Evolutionary conservation across 2,329 filamentous ascomycete species (phyloP), one percentile per base, ranked within the genome.

Genomic region (Aulographum hederae): DNA sequence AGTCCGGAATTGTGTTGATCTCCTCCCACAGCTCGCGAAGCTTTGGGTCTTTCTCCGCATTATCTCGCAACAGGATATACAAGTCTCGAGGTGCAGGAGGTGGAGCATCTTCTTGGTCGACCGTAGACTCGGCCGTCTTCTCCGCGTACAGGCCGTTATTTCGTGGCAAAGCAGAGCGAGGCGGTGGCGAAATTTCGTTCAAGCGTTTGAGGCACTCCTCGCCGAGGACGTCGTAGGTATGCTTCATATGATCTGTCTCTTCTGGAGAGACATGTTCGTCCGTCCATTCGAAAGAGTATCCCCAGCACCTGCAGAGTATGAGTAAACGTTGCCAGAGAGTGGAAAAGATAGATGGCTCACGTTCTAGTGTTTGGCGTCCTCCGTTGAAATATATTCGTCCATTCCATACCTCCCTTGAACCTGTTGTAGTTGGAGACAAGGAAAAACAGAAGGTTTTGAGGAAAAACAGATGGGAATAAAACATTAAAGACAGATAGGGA

Each of bases 211-310:
- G 54, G 35, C 71, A 74, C 36, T 78, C 63, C 39, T 78, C 69
- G 19, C 64, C 77, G 1, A 82, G 54, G 5, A 58, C 60, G 49
- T 86, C 80, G 45, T 79, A 85, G 1, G 67, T 66, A 35, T 68
- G 64, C 31, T 72, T 73, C 39, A 78, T 46, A 3, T 65, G 67
- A 33, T 65, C 51, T 25, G 74, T 54, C 43, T 80, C 57, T 33
- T 73, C 63, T 5, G 58, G 51, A 2, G 66, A 68, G 13, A 69
- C 53, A 47, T 86, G 79, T 3, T 71, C 51, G 4, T 63, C 48
- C 1, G 76, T 78, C 62, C 76, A 74, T 41, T 73, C 65, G 46
- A 85, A 84, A 5, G 61, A 65, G 44, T 79, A 67, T 14, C 68
- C 74, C 70, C 73, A 82, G 39, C 50, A 52, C 17, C 60, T 63